phyloP scores from a whole-genome alignment of 768 basidiomycete genomes.

The Xerocomus brunneocitrinus region DNA sequence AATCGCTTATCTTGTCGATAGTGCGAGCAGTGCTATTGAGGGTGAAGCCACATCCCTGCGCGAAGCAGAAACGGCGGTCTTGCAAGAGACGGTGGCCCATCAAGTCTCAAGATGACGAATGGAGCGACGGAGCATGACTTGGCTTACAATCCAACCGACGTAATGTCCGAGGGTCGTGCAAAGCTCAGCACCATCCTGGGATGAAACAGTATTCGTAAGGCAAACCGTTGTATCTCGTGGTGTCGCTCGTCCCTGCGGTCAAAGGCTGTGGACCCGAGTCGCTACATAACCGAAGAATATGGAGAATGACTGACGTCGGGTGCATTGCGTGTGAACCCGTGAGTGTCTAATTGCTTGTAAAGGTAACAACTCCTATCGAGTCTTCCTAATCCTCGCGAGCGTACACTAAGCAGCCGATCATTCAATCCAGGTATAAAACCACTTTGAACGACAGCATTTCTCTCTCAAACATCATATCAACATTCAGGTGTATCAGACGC shows the following conservation, averaged over 20 bases:
- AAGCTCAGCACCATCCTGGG: neutral
- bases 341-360: slow-evolving; percentile 18
- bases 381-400: slow-evolving; percentile 7
- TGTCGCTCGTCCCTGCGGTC: too few species aligned
- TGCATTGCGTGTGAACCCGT: slow-evolving; percentile 23
- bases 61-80: neutral
- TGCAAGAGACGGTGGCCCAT: too few species aligned
- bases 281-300: too few species aligned
- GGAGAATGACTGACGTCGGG: too few species aligned
- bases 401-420: neutral
- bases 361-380: slow-evolving; percentile 15
- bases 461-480: too few species aligned
- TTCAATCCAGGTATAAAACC: slow-evolving; percentile 17
- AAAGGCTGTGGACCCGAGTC: too few species aligned
- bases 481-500: neutral
- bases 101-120: too few species aligned
- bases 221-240: neutral
- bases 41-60: neutral
- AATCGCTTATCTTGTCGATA: neutral
- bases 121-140: neutral
- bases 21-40: neutral
- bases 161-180: neutral
- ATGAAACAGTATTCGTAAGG: neutral
- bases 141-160: neutral
- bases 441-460: neutral